Base-by-base conservation (phyloP, 129 eudicot genomes). In the Ambrosia artemisiifolia region DNA sequence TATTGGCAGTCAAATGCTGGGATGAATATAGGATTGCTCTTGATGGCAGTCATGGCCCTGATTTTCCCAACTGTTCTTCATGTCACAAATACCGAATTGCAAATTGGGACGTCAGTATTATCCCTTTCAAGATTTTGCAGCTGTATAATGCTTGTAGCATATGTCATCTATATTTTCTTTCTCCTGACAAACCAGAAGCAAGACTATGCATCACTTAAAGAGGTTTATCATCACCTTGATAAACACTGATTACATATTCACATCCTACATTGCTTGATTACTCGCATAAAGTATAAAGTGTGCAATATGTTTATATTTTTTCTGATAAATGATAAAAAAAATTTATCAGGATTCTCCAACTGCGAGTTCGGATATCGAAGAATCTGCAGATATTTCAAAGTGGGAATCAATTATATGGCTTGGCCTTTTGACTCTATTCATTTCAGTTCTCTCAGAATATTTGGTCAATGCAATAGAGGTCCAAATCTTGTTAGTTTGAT, bases 391-490 rank as follows among this genome's bases (percentile, higher is more conserved):
- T 42, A 83, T 88, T 12, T 79, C 93, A 50, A 86, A 80, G 78
- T 73, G 86, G 93, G 95, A 83, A 70, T 85, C 91, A 11, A 60
- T 86, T 13, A 28, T 73, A 38, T 91, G 97, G 97, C 83, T 91
- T 11, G 81, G 76, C 4, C 65, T 87, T 71, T 80, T 91, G 84
- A 86, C 97, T 61, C 54, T 68, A 16, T 83, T 80, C 69, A 84
- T 91, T 64, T 85, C 96, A 19, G 75, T 85, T 62, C 78, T 91
- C 60, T 91, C 97, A 0, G 93, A 82, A 62, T 91, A 88, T 66
- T 76, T 91, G 61, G 96, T 91, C 73, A 84, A 87, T 69, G 88
- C 97, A 40, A 88, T 91, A 60, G 88, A 88, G 97, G 97, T 91
- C 70, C 19, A 33, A 70, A 54, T 62, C 3, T 60, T 62, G 50